Conservation (phyloP, 2,329 filamentous ascomycete genomes). For the Penicillium italicum region DNA sequence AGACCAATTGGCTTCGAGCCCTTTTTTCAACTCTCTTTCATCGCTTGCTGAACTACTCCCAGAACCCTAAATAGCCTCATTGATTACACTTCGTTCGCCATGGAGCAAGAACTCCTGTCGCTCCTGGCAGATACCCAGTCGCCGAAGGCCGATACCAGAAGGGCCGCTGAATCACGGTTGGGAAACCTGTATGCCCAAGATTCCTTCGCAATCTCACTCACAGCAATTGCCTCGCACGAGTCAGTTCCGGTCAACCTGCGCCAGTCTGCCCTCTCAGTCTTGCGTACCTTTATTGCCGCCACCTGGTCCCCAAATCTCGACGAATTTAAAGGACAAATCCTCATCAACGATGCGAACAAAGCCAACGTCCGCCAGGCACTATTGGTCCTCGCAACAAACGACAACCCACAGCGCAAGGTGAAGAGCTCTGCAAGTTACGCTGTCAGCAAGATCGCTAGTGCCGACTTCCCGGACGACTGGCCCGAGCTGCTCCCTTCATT, state of each 20-base stretch:
- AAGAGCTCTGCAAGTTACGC: conserved; percentile 83
- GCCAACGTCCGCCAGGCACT: conserved; percentile 68
- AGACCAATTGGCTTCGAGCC: conserved; percentile 1
- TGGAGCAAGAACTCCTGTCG: conserved; percentile 90
- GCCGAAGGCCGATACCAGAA: conserved; percentile 69
- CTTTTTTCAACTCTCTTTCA: background rate
- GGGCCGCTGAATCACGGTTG: conserved; percentile 80
- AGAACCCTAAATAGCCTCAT: background rate
- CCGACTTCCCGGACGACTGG: conserved; percentile 94
- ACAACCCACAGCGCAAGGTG: conserved; percentile 74
- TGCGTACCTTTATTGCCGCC: conserved; percentile 78
- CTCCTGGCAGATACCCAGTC: conserved; percentile 85
- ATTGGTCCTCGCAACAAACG: conserved; percentile 70
- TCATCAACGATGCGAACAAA: conserved; percentile 71
- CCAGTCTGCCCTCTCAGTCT: conserved; percentile 73
- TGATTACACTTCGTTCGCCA: conserved; percentile 39
- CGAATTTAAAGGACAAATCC: conserved; percentile 64
- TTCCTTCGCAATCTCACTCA: conserved; percentile 73
- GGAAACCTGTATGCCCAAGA: conserved; percentile 64
- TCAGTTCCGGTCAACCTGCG: conserved; percentile 71
- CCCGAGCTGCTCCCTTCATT: conserved; percentile 79
- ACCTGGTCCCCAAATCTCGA: conserved; percentile 78
- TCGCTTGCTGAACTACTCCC: too few species aligned
- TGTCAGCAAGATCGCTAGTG: conserved; percentile 88
- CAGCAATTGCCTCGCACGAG: conserved; percentile 73